Evolutionary conservation across 805 yeast genomes (phyloP).

Genomic region (Ogataea nitratoaversa): DNA sequence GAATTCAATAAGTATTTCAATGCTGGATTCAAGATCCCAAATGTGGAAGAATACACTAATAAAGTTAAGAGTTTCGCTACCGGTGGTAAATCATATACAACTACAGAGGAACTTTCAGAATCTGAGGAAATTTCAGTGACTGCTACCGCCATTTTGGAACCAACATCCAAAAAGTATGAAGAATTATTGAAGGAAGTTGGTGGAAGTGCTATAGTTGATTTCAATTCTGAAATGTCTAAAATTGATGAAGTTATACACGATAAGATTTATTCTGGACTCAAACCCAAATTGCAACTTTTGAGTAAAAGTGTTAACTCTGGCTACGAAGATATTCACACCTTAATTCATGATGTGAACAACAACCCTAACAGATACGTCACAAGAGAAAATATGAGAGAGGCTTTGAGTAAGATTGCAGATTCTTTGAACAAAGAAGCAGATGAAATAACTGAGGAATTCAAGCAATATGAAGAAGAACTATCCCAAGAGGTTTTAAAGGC

Average conservation of each 20-base stretch:
- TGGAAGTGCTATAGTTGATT: conserved; percentile 35
- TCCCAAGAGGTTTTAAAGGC: conserved; percentile 28
- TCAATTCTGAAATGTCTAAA: conserved; percentile 32
- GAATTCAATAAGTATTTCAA: conserved; percentile 28
- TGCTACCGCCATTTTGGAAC: conserved; percentile 11
- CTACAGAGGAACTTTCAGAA: conserved; percentile 4
- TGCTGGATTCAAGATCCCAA: conserved; percentile 27
- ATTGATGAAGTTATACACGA: conserved; percentile 26
- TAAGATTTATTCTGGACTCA: conserved; percentile 29
- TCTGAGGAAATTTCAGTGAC: conserved; percentile 6
- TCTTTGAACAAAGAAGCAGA: conserved; percentile 30
- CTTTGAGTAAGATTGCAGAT: conserved; percentile 31
- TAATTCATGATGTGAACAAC: conserved; percentile 25
- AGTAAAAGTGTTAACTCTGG: conserved; percentile 24
- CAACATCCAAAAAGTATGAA: conserved; percentile 26
- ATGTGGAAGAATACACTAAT: conserved; percentile 18
- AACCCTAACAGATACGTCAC: conserved; percentile 32
- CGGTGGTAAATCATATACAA: conserved; percentile 2
- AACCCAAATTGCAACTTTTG: conserved; percentile 32
- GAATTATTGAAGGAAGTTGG: conserved; percentile 34
- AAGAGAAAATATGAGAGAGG: conserved; percentile 45
- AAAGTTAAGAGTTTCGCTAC: conserved; percentile 4
- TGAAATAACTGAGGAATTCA: conserved; percentile 29
- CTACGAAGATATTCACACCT: conserved; percentile 24
- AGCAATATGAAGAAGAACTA: conserved; percentile 27